Base-by-base conservation (phyloP, 78 protist genomes). In the Dictyostelium brefeldianum region DNA sequence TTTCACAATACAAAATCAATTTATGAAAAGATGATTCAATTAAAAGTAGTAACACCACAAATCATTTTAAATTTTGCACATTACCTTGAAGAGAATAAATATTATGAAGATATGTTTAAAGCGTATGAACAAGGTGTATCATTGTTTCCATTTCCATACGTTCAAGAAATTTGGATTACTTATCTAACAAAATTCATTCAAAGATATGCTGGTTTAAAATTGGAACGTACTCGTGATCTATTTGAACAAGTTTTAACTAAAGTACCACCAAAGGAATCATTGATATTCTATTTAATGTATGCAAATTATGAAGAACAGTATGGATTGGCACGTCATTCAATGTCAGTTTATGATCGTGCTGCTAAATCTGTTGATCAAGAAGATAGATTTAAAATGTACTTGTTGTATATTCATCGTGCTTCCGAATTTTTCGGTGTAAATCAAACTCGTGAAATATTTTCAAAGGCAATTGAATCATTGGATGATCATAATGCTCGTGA, bases 161-260 rank as follows among this genome's bases (percentile, higher is more conserved):
- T 92, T 25, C 71, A 77, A 43, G 98, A 96, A 57, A 25, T 99
- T 20, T 99, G 99, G 99, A 87, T 95, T 7, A 41, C 94, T 10
- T 99, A 99, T 91, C 75, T 98, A 56, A 74, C 92, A 59, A 96
- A 98, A 69, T 98, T 99, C 56, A 77, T 96, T 69, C n/a, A 56
- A n/a, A 96, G 99, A 18, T 98, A 98, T 78, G 98, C 78, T 9
- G 71, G 97, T 69, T 6, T 53, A 53, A 98, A 98, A 81, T 83
- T 99, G 36, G 99, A 99, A 94, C 95, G 99, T 3, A 81, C 98
- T 9, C 94, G 99, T 51, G 99, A 99, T 18, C 80, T 99, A 11
- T 99, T 98, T 57, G 99, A 99, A 89, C 99, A 98, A 64, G 97
- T 91, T 1, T 43, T 98, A 47, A 69, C 79, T 22, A 80, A 92